Evolutionary conservation across 1,284 basidiomycete species (phyloP).

Genomic region (Marasmius tenuissimus): DNA sequence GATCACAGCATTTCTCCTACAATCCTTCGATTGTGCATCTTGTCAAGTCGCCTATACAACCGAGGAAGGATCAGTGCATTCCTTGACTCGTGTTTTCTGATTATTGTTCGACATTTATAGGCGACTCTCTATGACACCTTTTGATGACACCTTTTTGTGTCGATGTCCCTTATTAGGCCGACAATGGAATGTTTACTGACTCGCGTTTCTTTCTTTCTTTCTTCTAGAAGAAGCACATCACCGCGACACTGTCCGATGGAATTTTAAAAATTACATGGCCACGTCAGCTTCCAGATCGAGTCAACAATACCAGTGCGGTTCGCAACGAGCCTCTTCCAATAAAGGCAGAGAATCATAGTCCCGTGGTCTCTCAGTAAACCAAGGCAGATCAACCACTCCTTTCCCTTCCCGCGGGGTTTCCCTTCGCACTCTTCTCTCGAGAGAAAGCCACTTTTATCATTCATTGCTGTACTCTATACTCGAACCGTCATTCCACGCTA

Average conservation of each 20-base stretch:
- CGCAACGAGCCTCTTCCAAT: neutral
- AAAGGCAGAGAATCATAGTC: neutral
- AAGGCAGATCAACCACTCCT: too few relatives aligned
- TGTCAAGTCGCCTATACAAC: neutral
- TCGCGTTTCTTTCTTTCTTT: constrained; percentile 12
- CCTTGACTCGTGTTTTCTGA: neutral
- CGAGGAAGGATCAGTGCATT: neutral
- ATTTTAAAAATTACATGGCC: constrained; percentile 55
- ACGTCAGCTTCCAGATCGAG: constrained; percentile 17
- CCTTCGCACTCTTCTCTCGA: too few relatives aligned
- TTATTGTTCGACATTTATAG: neutral
- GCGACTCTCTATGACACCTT: neutral
- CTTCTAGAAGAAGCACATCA: constrained; percentile 35
- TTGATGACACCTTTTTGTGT: neutral
- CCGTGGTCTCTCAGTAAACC: too few relatives aligned
- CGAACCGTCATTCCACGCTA: too few relatives aligned
- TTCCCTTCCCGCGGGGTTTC: too few relatives aligned
- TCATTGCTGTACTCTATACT: too few relatives aligned
- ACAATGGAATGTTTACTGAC: constrained; percentile 12
- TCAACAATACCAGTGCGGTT: neutral
- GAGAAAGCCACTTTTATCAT: too few relatives aligned
- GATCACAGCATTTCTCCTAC: neutral
- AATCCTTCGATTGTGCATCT: neutral
- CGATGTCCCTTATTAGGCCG: neutral
- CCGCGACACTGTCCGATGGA: constrained; percentile 42